Percentiles rank a stretch among this genome's conserved stretches.
Conservation (phyloP, 768 basidiomycete genomes). For the Boletus rufocinnamomeus region DNA sequence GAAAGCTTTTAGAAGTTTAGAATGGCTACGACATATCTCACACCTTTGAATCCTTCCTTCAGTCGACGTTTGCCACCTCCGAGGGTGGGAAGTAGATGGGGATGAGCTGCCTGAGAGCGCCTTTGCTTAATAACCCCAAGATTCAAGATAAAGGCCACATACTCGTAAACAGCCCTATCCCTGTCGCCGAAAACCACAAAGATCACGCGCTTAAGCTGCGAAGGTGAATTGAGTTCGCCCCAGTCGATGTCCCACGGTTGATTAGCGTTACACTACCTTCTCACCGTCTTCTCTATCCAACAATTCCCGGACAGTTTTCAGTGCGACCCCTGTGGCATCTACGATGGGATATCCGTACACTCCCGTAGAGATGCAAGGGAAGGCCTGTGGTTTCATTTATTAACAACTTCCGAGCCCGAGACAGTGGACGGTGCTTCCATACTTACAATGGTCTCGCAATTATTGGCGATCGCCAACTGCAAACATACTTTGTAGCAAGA, state of each 20-base stretch:
- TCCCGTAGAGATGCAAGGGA: slow-evolving; percentile 79
- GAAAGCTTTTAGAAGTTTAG: not conserved
- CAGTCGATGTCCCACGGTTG: not conserved
- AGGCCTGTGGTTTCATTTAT: slow-evolving; percentile 51
- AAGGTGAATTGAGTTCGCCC: not conserved
- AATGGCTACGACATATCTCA: not conserved
- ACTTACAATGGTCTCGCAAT: slow-evolving; percentile 63
- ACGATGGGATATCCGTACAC: slow-evolving; percentile 77
- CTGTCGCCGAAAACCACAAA: slow-evolving; percentile 71
- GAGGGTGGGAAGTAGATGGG: slow-evolving; percentile 62
- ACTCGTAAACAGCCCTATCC: slow-evolving; percentile 70
- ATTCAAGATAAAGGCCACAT: slow-evolving; percentile 28
- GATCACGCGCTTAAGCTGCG: slow-evolving; percentile 66
- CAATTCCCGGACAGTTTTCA: slow-evolving; percentile 57
- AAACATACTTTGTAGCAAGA: slow-evolving; percentile 72
- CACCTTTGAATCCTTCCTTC: not conserved
- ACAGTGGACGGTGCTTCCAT: not conserved
- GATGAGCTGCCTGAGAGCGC: slow-evolving; percentile 44
- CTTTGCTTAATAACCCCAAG: not conserved
- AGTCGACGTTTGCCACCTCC: not conserved
- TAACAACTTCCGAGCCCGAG: not conserved
- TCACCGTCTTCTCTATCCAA: slow-evolving; percentile 52
- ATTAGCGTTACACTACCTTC: slow-evolving; percentile 35
- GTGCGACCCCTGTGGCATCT: slow-evolving; percentile 71
- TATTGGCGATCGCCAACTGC: slow-evolving; percentile 58